Conservation (phyloP, 2,329 filamentous ascomycete species). For the Nigrograna mackinnonii region DNA sequence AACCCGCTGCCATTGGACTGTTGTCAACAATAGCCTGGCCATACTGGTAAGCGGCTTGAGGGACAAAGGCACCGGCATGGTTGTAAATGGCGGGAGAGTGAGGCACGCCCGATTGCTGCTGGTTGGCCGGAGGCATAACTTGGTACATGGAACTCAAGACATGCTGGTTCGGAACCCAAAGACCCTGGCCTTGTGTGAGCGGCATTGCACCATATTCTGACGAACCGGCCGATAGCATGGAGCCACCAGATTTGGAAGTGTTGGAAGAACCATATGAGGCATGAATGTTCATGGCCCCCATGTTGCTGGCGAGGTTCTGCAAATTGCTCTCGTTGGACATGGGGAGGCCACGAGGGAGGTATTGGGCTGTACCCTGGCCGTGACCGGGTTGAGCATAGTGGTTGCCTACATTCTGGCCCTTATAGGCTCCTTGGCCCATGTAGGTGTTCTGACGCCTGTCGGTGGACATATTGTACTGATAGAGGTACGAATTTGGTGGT, state of each 20-base stretch:
- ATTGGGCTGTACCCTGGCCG: constrained; percentile 32
- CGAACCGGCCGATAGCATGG: constrained; percentile 33
- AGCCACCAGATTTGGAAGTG: constrained; percentile 34
- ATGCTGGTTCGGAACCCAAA: constrained; percentile 43
- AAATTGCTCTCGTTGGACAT: constrained; percentile 35
- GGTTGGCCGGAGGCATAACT: constrained; percentile 32
- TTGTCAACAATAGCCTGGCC: constrained; percentile 48
- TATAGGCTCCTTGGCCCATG: constrained; percentile 26
- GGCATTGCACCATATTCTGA: constrained; percentile 38
- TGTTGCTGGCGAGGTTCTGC: constrained; percentile 36
- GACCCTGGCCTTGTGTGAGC: constrained; percentile 38
- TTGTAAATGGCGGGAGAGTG: constrained; percentile 50
- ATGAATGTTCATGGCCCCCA: constrained; percentile 41
- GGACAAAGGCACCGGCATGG: constrained; percentile 47
- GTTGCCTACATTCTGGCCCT: constrained; percentile 34
- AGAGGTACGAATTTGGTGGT: too few species aligned
- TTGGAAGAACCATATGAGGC: constrained; percentile 34
- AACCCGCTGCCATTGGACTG: constrained; percentile 50
- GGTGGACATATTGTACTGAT: constrained; percentile 25
- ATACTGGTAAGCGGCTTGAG: constrained; percentile 48
- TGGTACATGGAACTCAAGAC: constrained; percentile 37
- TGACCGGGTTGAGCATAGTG: constrained; percentile 30
- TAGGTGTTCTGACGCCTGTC: constrained; percentile 37
- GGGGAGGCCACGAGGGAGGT: constrained; percentile 39
- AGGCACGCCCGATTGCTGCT: constrained; percentile 33